Evolutionary conservation across 768 basidiomycete species (phyloP), one percentile per base, ranked within the genome.

Genomic region (Pisolithus orientalis): DNA sequence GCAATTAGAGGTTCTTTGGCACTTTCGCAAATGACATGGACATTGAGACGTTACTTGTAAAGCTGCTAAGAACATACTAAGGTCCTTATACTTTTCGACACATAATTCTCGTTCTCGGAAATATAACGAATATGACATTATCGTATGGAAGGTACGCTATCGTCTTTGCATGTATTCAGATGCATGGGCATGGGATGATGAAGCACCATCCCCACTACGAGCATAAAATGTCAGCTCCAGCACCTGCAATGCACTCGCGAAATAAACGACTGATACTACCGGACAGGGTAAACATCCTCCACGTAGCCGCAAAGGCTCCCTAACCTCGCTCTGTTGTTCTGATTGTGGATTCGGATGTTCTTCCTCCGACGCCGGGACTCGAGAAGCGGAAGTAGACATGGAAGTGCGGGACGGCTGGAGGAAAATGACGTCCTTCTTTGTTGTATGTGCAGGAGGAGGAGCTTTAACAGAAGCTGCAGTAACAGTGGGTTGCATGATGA

Each of bases 121-220:
- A 34, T 5, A 34, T 34, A 34, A 34, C 11, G 32, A 13, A 10
- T 1, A 34, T 32, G 7, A 32, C 31, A 32, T 32, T 32, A 32
- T 32, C 31, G 11, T 34, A 34, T 34, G 31, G 1, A 34, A 34
- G 13, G 11, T 4, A 5, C 34, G 34, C 14, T 34, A 11, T 11
- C 13, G 1, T 5, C 11, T 34, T 34, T 34, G 5, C 34, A 34
- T 34, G 2, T 5, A 3, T 34, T 34, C 34, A 34, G 11, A 13
- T 13, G 43, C 69, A 72, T 11, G 70, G 71, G n/a, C 65, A 50
- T 6, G 71, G 72, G 49, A 73, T 67, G 46, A 68, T 63, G 45
- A 51, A 73, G 43, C 71, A 72, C 39, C 59, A 70, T 31, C 72
- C 71, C 6, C 69, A 69, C 39, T 68, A 60, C 69, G 62, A 44